Evolutionary conservation across 768 basidiomycete genomes (phyloP).

Genomic region (Krasilnikovozyma curviuscula): DNA sequence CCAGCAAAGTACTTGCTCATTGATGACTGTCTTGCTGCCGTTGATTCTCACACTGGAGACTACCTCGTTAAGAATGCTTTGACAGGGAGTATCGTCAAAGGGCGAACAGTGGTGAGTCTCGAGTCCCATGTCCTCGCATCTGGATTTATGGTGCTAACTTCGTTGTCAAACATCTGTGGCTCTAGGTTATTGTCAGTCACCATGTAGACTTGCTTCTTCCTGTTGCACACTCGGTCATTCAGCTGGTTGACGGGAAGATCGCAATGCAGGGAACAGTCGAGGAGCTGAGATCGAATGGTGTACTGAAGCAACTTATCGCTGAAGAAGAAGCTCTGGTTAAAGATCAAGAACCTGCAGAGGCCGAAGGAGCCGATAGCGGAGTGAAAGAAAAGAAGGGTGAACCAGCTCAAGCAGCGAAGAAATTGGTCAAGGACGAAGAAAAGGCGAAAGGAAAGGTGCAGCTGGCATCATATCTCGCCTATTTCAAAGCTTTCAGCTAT

Average conservation of each 20-base stretch:
- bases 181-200: constrained; percentile 49
- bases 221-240: constrained; percentile 49
- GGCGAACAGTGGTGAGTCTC: constrained; percentile 29
- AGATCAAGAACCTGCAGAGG: constrained; percentile 19
- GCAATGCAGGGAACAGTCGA: constrained; percentile 51
- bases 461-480: constrained; percentile 24
- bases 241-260: constrained; percentile 63
- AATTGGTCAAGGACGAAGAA: constrained; percentile 58
- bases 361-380: constrained; percentile 18
- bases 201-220: constrained; percentile 67
- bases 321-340: constrained; percentile 21
- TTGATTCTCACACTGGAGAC: constrained; percentile 22
- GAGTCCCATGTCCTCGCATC: too few relatives aligned
- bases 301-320: constrained; percentile 40
- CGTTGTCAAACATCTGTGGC: background rate
- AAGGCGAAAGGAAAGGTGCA: constrained; percentile 63
- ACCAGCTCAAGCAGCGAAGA: constrained; percentile 11
- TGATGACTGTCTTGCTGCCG: constrained; percentile 65
- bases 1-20: constrained; percentile 46
- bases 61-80: constrained; percentile 16
- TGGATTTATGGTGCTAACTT: background rate
- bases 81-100: constrained; percentile 21
- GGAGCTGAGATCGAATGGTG: constrained; percentile 42
- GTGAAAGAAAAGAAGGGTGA: constrained; percentile 19
- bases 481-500: constrained; percentile 25